These are phyloP conservation scores for Pascua guehoae DNA, from an alignment of 1,284 basidiomycete genomes.

Conservation along the genomic window DNA sequence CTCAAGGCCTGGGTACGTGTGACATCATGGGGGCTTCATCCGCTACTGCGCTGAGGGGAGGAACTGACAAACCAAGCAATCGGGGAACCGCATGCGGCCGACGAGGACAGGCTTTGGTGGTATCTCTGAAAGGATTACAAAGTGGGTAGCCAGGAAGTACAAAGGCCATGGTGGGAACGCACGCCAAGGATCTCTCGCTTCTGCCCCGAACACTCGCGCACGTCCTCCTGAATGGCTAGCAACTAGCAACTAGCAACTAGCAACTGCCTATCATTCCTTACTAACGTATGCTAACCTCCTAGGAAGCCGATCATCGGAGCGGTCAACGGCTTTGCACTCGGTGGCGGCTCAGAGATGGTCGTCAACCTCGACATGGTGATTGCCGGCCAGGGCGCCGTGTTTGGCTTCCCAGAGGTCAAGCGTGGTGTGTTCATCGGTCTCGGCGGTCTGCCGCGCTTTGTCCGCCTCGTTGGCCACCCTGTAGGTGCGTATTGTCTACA, in stretches of 20 bases:
- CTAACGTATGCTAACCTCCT: not conserved
- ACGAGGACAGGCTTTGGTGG: constrained; percentile 14
- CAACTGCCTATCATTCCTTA: not conserved
- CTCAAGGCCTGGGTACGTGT: constrained; percentile 16
- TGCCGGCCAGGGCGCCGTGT: constrained; percentile 10
- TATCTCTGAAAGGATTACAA: constrained; percentile 15
- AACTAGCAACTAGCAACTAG: not conserved
- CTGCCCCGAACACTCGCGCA: too few relatives aligned
- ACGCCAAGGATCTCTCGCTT: not conserved
- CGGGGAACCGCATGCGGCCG: not conserved
- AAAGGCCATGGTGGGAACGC: too few relatives aligned
- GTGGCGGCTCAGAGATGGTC: constrained; percentile 16
- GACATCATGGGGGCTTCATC: not conserved
- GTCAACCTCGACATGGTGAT: constrained; percentile 17
- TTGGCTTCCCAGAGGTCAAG: constrained; percentile 20
- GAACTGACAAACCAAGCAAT: too few relatives aligned
- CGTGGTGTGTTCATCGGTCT: constrained; percentile 15
- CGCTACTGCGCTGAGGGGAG: too few relatives aligned
- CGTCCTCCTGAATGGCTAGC: not conserved
- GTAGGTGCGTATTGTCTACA: not conserved
- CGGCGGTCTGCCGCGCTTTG: constrained; percentile 16
- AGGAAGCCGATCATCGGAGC: constrained; percentile 21
- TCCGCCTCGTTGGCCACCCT: constrained; percentile 13
- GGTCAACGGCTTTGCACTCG: constrained; percentile 15
- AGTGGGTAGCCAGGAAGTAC: not conserved